Evolutionary conservation across 2,329 filamentous ascomycete genomes (phyloP), one percentile per base, ranked within the genome.

Genomic region (Sporothrix inflata): DNA sequence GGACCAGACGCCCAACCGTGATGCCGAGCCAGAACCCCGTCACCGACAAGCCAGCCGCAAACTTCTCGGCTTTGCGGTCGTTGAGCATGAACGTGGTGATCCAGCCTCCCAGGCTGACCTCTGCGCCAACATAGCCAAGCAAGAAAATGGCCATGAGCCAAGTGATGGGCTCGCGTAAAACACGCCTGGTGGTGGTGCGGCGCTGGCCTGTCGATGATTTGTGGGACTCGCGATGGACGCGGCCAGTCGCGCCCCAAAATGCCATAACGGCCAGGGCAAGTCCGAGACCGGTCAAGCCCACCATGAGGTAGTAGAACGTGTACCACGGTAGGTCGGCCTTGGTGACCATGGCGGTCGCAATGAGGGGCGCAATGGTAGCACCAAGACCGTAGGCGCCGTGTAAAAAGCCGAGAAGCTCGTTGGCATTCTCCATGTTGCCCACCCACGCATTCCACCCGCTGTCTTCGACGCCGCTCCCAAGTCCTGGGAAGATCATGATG

Each of bases 11-110:
- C 0, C 94, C 93, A 0, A 93, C 80, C 0, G 93, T 94, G 74
- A 97, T 85, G 0, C 93, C 94, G 57, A 93, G 86, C 94, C 94
- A 97, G 82, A 95, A 97, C 0, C 92, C 90, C 0, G 92, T 95
- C 0, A 90, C 90, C 0, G 89, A 89, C 82, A 96, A 88, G 2
- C 93, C 93, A 45, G 91, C 90, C 1, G 89, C 85, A 77, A 96
- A 95, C 0, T 89, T 83, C 30, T 84, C 86, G 3, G 90, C 92
- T 49, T 90, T 80, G 16, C 94, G 88, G 30, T 94, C 90, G 24
- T 87, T 84, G n/a, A 94, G 89, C 92, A 97, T 97, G 79, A 97
- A 97, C 0, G 90, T 91, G 66, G 93, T 90, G 74, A 97, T 90
- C 92, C 92, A 94, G 16, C 92, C 81, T 47, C 92, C 72, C 42